phyloP scores from a whole-genome alignment of 2,329 filamentous ascomycete genomes.

The Dichotomopilus funicola region DNA sequence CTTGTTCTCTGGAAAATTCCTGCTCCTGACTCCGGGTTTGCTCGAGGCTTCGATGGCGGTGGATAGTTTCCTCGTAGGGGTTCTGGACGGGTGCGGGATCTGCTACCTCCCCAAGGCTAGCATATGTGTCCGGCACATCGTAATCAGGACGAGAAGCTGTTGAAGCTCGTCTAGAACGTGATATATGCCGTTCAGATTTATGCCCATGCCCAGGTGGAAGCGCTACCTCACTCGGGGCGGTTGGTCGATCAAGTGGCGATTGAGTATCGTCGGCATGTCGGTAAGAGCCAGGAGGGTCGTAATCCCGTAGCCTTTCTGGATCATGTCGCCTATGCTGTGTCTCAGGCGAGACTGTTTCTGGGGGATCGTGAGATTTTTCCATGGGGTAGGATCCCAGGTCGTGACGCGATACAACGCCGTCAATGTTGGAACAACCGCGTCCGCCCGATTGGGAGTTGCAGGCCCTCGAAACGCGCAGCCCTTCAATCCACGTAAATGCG shows the following conservation, averaged over 20 bases:
- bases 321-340: too few species aligned
- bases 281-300: background rate
- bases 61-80: slow-evolving; percentile 31
- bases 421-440: too few species aligned
- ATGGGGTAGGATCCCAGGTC: too few species aligned
- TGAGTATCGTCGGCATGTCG: background rate
- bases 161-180: slow-evolving; percentile 8
- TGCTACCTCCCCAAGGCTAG: slow-evolving; percentile 38
- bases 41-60: slow-evolving; percentile 36
- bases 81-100: slow-evolving; percentile 39
- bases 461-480: too few species aligned
- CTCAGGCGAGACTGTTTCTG: too few species aligned
- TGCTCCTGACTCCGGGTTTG: slow-evolving; percentile 28
- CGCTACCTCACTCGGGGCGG: background rate
- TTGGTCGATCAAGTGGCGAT: background rate
- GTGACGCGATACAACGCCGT: too few species aligned
- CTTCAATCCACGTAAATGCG: too few species aligned
- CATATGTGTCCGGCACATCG: slow-evolving; percentile 34
- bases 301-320: background rate
- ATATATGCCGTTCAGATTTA: background rate
- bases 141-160: slow-evolving; percentile 25
- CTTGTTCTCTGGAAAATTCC: slow-evolving; percentile 18
- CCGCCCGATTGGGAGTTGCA: too few species aligned
- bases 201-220: background rate
- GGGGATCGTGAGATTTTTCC: too few species aligned